A percentile compares a stretch with the other conserved stretches of the same genome.
phyloP scores from a whole-genome alignment of 2,329 filamentous ascomycete species.

The Fusarium brevicatenulatum region DNA sequence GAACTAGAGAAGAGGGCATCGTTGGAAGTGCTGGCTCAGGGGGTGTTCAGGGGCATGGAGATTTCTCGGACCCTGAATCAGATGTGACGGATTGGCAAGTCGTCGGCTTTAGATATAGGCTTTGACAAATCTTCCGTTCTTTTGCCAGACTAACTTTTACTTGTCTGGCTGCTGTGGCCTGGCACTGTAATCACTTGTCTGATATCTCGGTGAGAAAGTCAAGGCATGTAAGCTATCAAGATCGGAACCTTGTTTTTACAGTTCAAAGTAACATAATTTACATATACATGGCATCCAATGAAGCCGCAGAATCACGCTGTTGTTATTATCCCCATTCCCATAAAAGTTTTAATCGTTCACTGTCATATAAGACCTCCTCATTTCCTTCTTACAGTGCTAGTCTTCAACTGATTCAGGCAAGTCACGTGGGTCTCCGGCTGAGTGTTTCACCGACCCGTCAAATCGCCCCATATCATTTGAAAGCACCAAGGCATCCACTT shows the following conservation, averaged over 20 bases:
- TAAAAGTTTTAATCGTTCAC: background rate
- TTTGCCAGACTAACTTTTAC: too few relatives aligned
- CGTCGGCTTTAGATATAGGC: conserved; percentile 67
- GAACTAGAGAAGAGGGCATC: conserved; percentile 56
- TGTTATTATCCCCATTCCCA: background rate
- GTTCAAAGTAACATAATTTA: background rate
- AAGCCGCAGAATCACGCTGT: background rate
- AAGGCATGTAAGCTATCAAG: too few relatives aligned
- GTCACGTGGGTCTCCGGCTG: conserved; percentile 24
- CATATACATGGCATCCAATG: background rate
- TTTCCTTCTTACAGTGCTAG: background rate
- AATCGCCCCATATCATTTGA: conserved; percentile 24
- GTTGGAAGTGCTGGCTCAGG: conserved; percentile 56
- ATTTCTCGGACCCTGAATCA: conserved; percentile 54
- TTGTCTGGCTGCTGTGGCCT: too few relatives aligned
- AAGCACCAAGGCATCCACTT: conserved; percentile 19
- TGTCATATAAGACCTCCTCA: background rate
- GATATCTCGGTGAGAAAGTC: background rate
- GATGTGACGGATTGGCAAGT: conserved; percentile 70
- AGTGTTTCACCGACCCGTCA: conserved; percentile 27
- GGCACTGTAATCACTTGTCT: too few relatives aligned
- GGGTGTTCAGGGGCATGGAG: conserved; percentile 38
- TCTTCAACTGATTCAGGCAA: background rate
- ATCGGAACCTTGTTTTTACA: background rate
- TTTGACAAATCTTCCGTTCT: conserved; percentile 27